phyloP scores from a whole-genome alignment of 257 asterid species.

The Gardenia jasminoides region DNA sequence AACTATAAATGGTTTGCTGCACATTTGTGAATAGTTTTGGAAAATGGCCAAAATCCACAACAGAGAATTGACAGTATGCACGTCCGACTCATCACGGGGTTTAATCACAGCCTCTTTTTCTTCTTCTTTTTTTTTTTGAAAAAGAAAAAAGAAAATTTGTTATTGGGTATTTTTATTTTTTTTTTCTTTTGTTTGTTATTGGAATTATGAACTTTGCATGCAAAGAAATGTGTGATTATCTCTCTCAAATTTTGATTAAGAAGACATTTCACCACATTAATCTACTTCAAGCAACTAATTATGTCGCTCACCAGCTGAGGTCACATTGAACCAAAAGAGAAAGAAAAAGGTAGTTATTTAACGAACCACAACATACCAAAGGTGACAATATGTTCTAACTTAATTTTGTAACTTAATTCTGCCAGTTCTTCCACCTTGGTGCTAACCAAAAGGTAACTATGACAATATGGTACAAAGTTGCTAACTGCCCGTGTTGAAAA shows the following conservation, averaged over 20 bases:
- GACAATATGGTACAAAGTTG: background rate
- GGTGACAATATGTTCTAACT: background rate
- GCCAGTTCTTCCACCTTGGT: background rate
- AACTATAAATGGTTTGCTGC: background rate
- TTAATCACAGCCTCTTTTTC: background rate
- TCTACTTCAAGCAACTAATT: background rate
- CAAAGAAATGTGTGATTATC: background rate
- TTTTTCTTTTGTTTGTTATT: background rate
- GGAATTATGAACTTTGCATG: background rate
- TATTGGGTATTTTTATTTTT: background rate
- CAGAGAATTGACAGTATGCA: background rate
- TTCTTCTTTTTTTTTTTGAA: too few relatives aligned
- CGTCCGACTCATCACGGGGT: background rate
- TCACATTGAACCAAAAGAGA: background rate
- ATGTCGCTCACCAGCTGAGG: background rate
- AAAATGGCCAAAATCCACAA: background rate
- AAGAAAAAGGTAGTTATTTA: background rate
- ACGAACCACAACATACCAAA: background rate
- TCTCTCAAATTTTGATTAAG: background rate
- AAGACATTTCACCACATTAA: background rate
- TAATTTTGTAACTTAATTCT: background rate
- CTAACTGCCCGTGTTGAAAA: background rate
- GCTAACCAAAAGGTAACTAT: background rate
- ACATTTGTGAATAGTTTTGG: background rate
- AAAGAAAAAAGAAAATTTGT: too few relatives aligned